Evolutionary conservation across 768 basidiomycete species (phyloP).

Genomic region (Tulasnella sp.): DNA sequence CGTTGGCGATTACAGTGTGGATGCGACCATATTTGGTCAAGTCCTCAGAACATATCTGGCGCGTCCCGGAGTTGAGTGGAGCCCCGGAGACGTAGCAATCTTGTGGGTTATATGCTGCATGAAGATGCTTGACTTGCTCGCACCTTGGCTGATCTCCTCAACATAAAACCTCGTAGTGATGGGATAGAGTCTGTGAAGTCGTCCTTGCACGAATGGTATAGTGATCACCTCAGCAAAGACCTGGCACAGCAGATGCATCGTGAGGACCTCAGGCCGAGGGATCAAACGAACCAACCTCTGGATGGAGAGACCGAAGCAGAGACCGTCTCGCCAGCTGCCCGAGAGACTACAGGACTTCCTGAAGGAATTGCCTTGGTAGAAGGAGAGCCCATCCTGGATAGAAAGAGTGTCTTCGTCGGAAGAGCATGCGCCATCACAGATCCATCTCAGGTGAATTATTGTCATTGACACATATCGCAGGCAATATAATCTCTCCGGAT

Average conservation of each 20-base stretch:
- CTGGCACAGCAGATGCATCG: slow-evolving; percentile 8
- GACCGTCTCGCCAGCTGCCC: background rate
- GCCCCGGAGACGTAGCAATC: slow-evolving; percentile 60
- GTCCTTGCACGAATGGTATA: slow-evolving; percentile 56
- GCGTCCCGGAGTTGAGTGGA: slow-evolving; percentile 57
- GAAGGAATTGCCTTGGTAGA: slow-evolving; percentile 54
- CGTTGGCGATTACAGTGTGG: slow-evolving; percentile 66
- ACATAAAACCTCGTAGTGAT: slow-evolving; percentile 32
- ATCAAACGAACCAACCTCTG: background rate
- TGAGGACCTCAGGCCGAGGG: slow-evolving; percentile 3
- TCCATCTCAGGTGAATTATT: slow-evolving; percentile 51
- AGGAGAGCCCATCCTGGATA: slow-evolving; percentile 72
- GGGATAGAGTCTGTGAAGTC: slow-evolving; percentile 70
- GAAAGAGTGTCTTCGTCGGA: slow-evolving; percentile 79
- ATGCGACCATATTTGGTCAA: slow-evolving; percentile 60
- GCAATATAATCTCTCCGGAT: background rate
- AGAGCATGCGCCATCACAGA: slow-evolving; percentile 70
- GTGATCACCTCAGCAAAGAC: slow-evolving; percentile 40
- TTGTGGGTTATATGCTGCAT: slow-evolving; percentile 29
- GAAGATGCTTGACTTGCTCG: background rate
- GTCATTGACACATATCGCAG: slow-evolving; percentile 20
- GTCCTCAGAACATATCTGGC: slow-evolving; percentile 76
- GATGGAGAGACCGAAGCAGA: background rate
- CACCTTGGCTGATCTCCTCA: no score
- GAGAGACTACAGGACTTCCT: slow-evolving; percentile 31